A percentile compares a stretch with the other conserved stretches of the same genome.
Conservation (phyloP, 768 basidiomycete species). For the Floccularia luteovirens region DNA sequence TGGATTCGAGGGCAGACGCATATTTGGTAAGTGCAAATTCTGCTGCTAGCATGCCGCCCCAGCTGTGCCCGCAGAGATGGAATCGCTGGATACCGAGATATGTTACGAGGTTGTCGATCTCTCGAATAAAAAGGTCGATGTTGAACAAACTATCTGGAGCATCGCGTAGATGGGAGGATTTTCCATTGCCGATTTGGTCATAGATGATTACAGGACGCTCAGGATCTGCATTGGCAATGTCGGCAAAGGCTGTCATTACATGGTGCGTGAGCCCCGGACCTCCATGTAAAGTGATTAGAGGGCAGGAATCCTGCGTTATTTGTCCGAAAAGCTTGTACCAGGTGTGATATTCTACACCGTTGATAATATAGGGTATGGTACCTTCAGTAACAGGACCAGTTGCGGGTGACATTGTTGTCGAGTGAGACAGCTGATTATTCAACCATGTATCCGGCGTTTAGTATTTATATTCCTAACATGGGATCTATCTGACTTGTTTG, state of each 20-base stretch:
- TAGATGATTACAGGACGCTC: not conserved
- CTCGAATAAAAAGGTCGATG: slow-evolving; percentile 1
- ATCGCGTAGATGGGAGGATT: not conserved
- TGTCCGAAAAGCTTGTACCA: slow-evolving; percentile 1
- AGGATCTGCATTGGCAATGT: not conserved
- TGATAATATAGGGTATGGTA: not conserved
- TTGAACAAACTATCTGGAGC: not conserved
- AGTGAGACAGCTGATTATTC: too few species aligned
- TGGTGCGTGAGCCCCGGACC: slow-evolving; percentile 1
- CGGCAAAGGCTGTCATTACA: not conserved
- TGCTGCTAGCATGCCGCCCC: slow-evolving; percentile 1
- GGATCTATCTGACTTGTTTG: too few species aligned
- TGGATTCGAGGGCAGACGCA: not conserved
- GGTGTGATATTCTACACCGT: not conserved
- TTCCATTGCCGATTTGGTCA: slow-evolving; percentile 3
- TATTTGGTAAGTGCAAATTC: not conserved
- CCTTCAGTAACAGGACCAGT: not conserved
- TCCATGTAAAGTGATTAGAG: slow-evolving; percentile 1
- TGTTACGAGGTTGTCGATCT: not conserved
- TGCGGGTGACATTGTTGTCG: not conserved
- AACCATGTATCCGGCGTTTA: too few species aligned
- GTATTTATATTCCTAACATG: too few species aligned
- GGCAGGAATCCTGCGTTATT: not conserved
- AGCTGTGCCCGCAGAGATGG: not conserved
- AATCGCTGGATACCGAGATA: not conserved